Percentiles rank a stretch among this genome's conserved stretches.
Conservation (phyloP, 352 stramenopile species). For the Phytopythium oedochilum region DNA sequence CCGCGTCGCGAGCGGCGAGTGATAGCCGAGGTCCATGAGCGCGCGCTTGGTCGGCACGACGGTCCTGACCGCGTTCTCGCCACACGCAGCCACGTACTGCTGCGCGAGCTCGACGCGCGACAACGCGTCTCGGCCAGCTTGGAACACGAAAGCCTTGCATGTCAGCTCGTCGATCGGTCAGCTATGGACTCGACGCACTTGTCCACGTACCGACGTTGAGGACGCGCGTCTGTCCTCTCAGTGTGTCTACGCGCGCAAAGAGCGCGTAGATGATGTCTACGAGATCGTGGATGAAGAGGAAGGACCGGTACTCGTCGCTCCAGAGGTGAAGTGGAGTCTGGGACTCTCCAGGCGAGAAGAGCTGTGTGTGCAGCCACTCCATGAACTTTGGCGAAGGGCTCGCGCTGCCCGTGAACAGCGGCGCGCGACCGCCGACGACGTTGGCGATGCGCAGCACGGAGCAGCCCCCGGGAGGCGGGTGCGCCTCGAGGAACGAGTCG, state of each 20-base stretch:
- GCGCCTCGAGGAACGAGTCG: conserved; percentile 26
- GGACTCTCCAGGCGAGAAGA: conserved; percentile 13
- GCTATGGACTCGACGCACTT: not conserved
- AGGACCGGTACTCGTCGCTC: conserved; percentile 64
- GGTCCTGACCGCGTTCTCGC: not conserved
- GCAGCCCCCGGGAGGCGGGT: conserved; percentile 5
- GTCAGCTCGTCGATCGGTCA: not conserved
- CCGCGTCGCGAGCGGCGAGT: conserved; percentile 36
- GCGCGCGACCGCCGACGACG: conserved; percentile 38
- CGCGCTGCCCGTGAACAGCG: conserved; percentile 19
- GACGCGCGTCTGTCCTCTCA: conserved; percentile 4
- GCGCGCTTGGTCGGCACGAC: conserved; percentile 24
- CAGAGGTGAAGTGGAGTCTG: conserved; percentile 33
- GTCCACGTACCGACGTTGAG: conserved; percentile 40
- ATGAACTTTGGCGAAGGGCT: conserved; percentile 44
- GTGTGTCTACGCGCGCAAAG: conserved; percentile 2
- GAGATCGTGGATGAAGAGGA: conserved; percentile 51
- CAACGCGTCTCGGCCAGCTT: conserved; percentile 40
- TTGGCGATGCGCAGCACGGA: conserved; percentile 52
- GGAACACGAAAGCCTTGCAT: no score
- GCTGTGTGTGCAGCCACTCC: conserved; percentile 48
- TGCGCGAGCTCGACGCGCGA: conserved; percentile 42
- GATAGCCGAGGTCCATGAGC: conserved; percentile 37
- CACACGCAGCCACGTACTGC: conserved; percentile 19
- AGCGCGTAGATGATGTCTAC: conserved; percentile 28